phyloP scores from a whole-genome alignment of 2,329 filamentous ascomycete genomes.

The Pseudocercospora macadamiae region DNA sequence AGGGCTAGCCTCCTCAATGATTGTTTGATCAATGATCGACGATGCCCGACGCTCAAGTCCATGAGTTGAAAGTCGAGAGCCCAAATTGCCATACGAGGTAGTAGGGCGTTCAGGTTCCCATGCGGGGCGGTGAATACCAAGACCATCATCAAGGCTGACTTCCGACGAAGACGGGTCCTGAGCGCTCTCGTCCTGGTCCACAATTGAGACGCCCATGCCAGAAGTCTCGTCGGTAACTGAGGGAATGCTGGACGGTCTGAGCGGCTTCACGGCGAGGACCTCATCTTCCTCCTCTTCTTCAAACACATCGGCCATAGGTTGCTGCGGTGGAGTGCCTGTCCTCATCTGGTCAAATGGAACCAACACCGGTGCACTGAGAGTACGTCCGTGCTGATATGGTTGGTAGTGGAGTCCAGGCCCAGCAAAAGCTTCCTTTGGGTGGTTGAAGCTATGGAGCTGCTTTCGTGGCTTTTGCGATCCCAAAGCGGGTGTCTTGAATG shows the following conservation, averaged over 20 bases:
- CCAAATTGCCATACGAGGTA: constrained; percentile 24
- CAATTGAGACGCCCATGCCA: constrained; percentile 35
- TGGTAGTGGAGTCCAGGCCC: constrained; percentile 71
- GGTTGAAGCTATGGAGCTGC: constrained; percentile 72
- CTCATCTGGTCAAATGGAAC: constrained; percentile 66
- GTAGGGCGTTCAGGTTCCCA: constrained; percentile 30
- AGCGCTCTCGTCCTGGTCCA: constrained; percentile 31
- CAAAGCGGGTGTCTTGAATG: constrained; percentile 76
- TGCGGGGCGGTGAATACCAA: constrained; percentile 26
- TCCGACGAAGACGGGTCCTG: constrained; percentile 7
- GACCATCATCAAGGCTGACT: constrained; percentile 24
- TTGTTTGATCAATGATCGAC: constrained; percentile 40
- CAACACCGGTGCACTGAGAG: constrained; percentile 79
- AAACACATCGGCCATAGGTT: constrained; percentile 83
- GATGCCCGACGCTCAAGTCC: constrained; percentile 33
- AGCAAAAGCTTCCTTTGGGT: constrained; percentile 68
- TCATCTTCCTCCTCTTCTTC: constrained; percentile 60
- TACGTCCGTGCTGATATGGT: constrained; percentile 61
- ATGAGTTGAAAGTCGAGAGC: constrained; percentile 29
- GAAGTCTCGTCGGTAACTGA: constrained; percentile 24
- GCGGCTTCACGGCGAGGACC: constrained; percentile 20
- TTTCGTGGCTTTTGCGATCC: constrained; percentile 70
- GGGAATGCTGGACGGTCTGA: constrained; percentile 17
- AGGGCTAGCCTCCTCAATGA: constrained; percentile 41
- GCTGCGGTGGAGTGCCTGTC: constrained; percentile 43